These are phyloP conservation scores for Spathaspora arborariae DNA, from an alignment of 805 yeast species.

Conservation along the genomic window DNA sequence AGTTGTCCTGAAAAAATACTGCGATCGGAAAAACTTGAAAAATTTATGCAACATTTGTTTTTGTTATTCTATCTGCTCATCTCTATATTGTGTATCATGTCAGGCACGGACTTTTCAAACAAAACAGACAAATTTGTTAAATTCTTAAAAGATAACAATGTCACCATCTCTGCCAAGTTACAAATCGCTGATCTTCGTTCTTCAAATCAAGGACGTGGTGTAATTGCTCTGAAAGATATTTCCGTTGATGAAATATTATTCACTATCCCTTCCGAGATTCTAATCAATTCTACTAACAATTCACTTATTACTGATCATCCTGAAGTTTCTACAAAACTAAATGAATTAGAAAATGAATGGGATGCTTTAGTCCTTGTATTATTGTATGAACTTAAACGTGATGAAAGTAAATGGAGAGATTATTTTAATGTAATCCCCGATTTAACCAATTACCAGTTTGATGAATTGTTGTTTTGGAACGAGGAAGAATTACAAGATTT, in stretches of 20 bases:
- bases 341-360: conserved; percentile 59
- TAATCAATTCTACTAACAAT: conserved; percentile 60
- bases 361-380: conserved; percentile 68
- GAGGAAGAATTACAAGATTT: conserved; percentile 54
- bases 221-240: conserved; percentile 63
- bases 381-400: conserved; percentile 51
- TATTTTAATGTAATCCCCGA: conserved; percentile 74
- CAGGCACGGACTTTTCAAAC: background rate
- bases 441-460: conserved; percentile 35
- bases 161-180: conserved; percentile 53
- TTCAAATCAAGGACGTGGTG: conserved; percentile 70
- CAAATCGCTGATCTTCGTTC: conserved; percentile 56
- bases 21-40: background rate
- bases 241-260: conserved; percentile 61
- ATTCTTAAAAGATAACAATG: conserved; percentile 33
- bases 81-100: too few species aligned
- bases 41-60: too few species aligned
- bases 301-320: conserved; percentile 33
- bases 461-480: conserved; percentile 79
- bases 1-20: too few species aligned
- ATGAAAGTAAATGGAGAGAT: conserved; percentile 57
- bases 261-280: conserved; percentile 55
- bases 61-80: too few species aligned
- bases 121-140: conserved; percentile 18
- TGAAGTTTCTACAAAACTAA: conserved; percentile 29